Conservation (phyloP, 345 rosid genomes). For the Camelina sativa region DNA sequence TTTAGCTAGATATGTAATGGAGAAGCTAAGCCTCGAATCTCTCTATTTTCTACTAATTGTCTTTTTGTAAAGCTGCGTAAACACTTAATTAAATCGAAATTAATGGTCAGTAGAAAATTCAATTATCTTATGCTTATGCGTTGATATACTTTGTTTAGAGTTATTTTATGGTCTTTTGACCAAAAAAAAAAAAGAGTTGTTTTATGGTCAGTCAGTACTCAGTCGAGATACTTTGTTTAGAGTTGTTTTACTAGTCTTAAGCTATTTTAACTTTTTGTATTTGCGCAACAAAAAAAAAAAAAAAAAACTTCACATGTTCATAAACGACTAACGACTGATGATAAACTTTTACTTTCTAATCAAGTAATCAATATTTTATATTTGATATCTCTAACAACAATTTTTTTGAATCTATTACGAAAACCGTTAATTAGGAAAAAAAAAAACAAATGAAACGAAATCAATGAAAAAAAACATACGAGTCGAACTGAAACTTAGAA, state of each 20-base stretch:
- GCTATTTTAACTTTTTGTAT: too few relatives aligned
- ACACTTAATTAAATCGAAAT: conserved; percentile 1
- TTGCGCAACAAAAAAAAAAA: too few relatives aligned
- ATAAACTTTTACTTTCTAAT: not conserved
- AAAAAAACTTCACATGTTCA: not conserved
- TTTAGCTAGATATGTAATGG: not conserved
- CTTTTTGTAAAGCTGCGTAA: conserved; percentile 8
- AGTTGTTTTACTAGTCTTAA: too few relatives aligned
- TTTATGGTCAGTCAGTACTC: too few relatives aligned
- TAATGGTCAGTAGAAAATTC: not conserved
- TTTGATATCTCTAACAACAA: not conserved
- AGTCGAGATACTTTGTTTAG: too few relatives aligned
- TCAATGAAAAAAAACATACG: too few relatives aligned
- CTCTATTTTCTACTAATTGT: not conserved
- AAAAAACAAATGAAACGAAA: not conserved
- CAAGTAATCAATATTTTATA: not conserved
- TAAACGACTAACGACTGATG: not conserved
- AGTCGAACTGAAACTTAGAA: conserved; percentile 7
- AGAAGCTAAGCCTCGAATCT: conserved; percentile 23
- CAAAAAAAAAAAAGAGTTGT: too few relatives aligned
- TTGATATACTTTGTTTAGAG: too few relatives aligned
- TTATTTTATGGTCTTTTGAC: too few relatives aligned
- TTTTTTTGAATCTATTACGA: not conserved
- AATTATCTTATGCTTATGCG: not conserved
- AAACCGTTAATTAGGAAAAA: not conserved